phyloP scores from a whole-genome alignment of 352 stramenopile species.

The Phytophthora litchii region DNA sequence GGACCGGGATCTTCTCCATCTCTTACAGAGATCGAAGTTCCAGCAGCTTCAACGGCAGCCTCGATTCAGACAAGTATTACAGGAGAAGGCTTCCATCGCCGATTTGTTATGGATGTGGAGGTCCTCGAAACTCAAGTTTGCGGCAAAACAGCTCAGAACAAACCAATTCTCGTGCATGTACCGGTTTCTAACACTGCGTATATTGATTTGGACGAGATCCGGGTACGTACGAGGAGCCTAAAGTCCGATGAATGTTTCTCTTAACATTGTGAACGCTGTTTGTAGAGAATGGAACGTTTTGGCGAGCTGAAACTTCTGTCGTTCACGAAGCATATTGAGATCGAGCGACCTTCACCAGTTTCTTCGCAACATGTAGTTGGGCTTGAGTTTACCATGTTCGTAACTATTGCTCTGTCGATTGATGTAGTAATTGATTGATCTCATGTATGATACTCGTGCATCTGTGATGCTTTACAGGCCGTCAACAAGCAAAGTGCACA shows the following conservation, averaged over 20 bases:
- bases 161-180: constrained; percentile 42
- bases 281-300: constrained; percentile 65
- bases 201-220: constrained; percentile 62
- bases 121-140: constrained; percentile 22
- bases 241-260: not conserved
- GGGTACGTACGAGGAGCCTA: constrained; percentile 26
- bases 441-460: not conserved
- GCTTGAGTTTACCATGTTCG: constrained; percentile 51
- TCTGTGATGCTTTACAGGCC: constrained; percentile 20
- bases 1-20: not conserved
- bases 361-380: constrained; percentile 59
- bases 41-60: constrained; percentile 12
- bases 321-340: constrained; percentile 69
- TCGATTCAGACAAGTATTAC: constrained; percentile 28
- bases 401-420: constrained; percentile 1
- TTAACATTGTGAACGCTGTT: constrained; percentile 1
- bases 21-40: constrained; percentile 7
- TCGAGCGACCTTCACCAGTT: constrained; percentile 58
- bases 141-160: constrained; percentile 1
- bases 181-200: constrained; percentile 51
- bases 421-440: not conserved
- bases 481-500: constrained; percentile 18
- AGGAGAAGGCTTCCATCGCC: constrained; percentile 57
- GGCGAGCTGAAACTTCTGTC: constrained; percentile 45
- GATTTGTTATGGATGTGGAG: constrained; percentile 41